Base-by-base conservation (phyloP, 768 basidiomycete species). In the Leccinum subgranulosum region DNA sequence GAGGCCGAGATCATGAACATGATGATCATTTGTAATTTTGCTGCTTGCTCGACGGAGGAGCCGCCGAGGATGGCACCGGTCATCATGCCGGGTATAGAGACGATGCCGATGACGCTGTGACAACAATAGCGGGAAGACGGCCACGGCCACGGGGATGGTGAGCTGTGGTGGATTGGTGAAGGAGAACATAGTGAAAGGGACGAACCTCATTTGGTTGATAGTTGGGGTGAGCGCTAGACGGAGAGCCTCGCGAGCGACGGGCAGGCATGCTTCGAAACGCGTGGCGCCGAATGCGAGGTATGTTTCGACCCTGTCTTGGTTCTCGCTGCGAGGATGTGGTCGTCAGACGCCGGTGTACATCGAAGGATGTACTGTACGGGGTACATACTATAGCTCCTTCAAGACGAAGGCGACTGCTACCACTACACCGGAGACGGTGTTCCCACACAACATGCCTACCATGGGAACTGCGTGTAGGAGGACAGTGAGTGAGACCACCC, bases 1-100 rank as follows among this genome's bases (percentile, higher is more conserved):
- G 84, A 82, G 0, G 92, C 85, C 3, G 86, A 85, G 47, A 94
- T 91, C 88, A 94, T 90, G 73, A 95, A 94, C 85, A 94, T 90
- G 74, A 95, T 92, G 57, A 95, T 85, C 87, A 94, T 94, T 64
- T 94, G 94, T 15, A 94, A 75, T 52, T 85, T 84, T 2, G 90
- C 90, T 0, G 93, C 94, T 71, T 92, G 91, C 19, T 90, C 80
- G 43, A 94, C 89, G 29, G 87, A 86, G 11, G 89, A 83, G 0
- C 92, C 93, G 12, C 90, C 94, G 12, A 94, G 84, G 59, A 95
- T 87, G 5, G 93, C 90, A 62, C 93, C 93, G 0, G 90, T 92
- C 90, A 94, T 92, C 90, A 92, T 93, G 1, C 92, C 91, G 1
- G 88, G 88, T 55, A 89, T 90, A n/a, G 87, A 75, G 54, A 90